Conservation (phyloP, 257 asterid species). For the Mentha longifolia region DNA sequence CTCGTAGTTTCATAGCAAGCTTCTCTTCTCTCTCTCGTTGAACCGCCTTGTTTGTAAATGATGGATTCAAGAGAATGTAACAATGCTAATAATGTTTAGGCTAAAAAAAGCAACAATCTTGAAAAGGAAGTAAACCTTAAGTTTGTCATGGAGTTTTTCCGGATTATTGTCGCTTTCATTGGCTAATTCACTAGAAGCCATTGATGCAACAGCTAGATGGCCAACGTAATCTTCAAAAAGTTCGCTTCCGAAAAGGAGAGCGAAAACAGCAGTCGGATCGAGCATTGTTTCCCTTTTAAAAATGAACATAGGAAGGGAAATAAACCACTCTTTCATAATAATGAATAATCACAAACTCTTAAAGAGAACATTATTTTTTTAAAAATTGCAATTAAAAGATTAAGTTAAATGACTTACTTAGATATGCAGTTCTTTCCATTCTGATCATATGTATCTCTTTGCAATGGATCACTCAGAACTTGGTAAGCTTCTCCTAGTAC, state of each 20-base stretch:
- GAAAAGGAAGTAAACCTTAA: conserved; percentile 49
- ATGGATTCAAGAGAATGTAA: no score
- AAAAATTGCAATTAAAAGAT: no score
- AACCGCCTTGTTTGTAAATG: conserved; percentile 59
- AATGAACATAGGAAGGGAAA: background rate
- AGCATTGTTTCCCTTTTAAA: conserved; percentile 78
- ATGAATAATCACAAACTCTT: background rate
- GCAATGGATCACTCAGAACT: conserved; percentile 81
- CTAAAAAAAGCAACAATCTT: background rate
- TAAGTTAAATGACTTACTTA: conserved; percentile 45
- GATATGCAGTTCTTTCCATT: conserved; percentile 78
- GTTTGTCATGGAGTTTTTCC: conserved; percentile 62
- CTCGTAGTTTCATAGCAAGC: conserved; percentile 71
- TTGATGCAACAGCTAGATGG: conserved; percentile 80
- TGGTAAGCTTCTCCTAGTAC: conserved; percentile 92
- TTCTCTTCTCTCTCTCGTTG: conserved; percentile 93
- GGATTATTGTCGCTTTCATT: conserved; percentile 60
- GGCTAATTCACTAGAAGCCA: conserved; percentile 80
- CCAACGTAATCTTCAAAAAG: conserved; percentile 89
- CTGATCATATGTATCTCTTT: conserved; percentile 75
- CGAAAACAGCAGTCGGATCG: conserved; percentile 91
- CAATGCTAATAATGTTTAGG: no score
- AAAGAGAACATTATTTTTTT: background rate
- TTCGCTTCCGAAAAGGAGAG: conserved; percentile 94
- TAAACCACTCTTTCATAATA: background rate